Evolutionary conservation across 371 early-diverging fungal genomes (phyloP), one percentile per base, ranked within the genome.

Genomic region (Mortierella sp.): DNA sequence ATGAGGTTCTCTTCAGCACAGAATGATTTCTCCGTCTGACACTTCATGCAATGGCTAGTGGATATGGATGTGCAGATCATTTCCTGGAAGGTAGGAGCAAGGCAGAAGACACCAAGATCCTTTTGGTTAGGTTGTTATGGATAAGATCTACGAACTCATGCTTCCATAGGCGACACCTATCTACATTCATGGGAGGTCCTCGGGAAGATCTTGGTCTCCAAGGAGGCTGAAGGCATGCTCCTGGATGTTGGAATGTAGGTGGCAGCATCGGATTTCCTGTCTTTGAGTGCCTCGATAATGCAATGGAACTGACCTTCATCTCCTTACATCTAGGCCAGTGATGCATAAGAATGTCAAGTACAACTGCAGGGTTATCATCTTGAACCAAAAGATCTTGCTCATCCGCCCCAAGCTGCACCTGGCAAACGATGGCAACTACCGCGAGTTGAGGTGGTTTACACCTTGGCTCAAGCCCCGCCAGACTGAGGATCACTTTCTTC

Each of bases 11-110:
- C 40, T 34, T 2, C 37, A 43, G 56, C 1, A 25, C 44, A 43
- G 44, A 16, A 16, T 16, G 5, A 5, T 43, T 43, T 43, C 4
- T 43, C n/a, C 16, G 14, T 47, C 22, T 47, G 3, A 25, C 13
- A 24, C 24, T 8, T 22, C 24, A 10, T 24, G 17, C 24, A 7
- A 47, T 21, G 22, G 47, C 34, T 62, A 91, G 91, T 39, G 99
- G 99, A 14, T 98, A 98, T 79, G 97, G 98, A 0, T 98, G 99
- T 83, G 91, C 95, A 62, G 99, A 98, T 78, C 98, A 98, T 71
- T 98, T 96, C 80, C 78, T 94, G 34, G 98, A 98, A 87, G 87
- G 94, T 91, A 81, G 21, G 48, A 37, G n/a, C n/a, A n/a, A n/a
- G n/a, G n/a, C n/a, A n/a, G n/a, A n/a, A n/a, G n/a, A n/a, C n/a